These are phyloP conservation scores for Amesomyces nigricolor DNA, from an alignment of 2,329 filamentous ascomycete species.

Conservation along the genomic window DNA sequence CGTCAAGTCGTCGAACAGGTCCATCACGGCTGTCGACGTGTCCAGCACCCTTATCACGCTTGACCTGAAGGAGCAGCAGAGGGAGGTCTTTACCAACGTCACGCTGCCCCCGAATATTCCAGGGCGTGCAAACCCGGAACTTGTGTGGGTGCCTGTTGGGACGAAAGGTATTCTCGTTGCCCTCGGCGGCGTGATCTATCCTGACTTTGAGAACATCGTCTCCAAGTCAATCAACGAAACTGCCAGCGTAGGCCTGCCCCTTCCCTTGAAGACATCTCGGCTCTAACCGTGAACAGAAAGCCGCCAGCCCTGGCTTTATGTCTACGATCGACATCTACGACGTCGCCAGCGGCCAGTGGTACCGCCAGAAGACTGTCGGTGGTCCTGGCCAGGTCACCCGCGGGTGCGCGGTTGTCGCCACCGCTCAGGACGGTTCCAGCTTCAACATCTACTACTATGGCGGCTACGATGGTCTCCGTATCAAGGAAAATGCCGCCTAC, in stretches of 20 bases:
- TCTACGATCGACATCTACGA: slow-evolving; percentile 71
- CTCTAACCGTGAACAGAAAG: slow-evolving; percentile 40
- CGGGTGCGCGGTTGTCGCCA: slow-evolving; percentile 69
- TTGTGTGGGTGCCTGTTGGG: slow-evolving; percentile 74
- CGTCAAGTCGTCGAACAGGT: slow-evolving; percentile 29
- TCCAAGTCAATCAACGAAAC: slow-evolving; percentile 31
- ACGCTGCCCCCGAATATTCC: slow-evolving; percentile 46
- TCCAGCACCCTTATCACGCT: slow-evolving; percentile 56
- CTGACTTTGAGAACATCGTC: slow-evolving; percentile 39
- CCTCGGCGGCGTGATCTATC: slow-evolving; percentile 65
- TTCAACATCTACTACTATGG: slow-evolving; percentile 84
- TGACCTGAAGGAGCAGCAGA: slow-evolving; percentile 48
- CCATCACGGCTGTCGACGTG: slow-evolving; percentile 37
- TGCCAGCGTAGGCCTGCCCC: slow-evolving; percentile 36
- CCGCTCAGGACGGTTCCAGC: slow-evolving; percentile 64
- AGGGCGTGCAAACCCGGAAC: slow-evolving; percentile 56
- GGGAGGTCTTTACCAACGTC: slow-evolving; percentile 51
- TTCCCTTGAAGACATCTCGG: background rate
- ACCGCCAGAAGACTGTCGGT: slow-evolving; percentile 59
- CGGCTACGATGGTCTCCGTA: slow-evolving; percentile 56
- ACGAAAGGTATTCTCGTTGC: slow-evolving; percentile 69
- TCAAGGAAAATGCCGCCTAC: slow-evolving; percentile 29
- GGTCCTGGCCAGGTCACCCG: slow-evolving; percentile 52
- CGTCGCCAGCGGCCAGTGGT: slow-evolving; percentile 62
- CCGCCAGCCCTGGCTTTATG: slow-evolving; percentile 66